Base-by-base conservation (phyloP, 352 stramenopile species). In the Globisporangium abappressorium region DNA sequence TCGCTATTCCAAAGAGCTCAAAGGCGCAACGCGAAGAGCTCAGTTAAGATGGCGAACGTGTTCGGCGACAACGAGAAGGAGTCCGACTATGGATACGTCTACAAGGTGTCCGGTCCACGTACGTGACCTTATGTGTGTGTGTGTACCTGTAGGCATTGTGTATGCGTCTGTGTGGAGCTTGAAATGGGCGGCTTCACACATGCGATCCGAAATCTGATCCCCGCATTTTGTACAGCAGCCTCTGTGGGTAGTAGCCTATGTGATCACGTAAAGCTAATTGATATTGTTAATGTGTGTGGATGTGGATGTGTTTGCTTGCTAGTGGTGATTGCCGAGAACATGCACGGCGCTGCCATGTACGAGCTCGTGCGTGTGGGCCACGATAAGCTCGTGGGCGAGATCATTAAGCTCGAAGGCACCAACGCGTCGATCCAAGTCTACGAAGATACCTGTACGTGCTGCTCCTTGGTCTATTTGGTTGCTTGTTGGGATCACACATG, bases 321-420 rank as follows among this genome's bases (percentile, higher is more conserved):
- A 98, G 92, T 98, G 65, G 98, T 99, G 60, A 98, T 99, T 73
- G 98, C 98, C 59, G 98, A 99, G 76, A 97, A 98, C 75, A 99
- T 99, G 98, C 92, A 93, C 69, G 98, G 98, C 47, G 89, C 98
- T 67, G 97, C 97, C 73, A 99, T 99, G 98, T 98, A 97, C 80
- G 94, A 99, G 70, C 77, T 94, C 59, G 66, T 99, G 47, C 94
- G 97, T 82, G 98, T 99, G 51, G 98, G 98, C 22, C 97, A 99
- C 77, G 94, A 98, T 80, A 99, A 99, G 79, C 94, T 99, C 47
- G 98, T 99, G 58, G 98, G 98, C 71, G 98, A 99, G 82, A 99
- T 99, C 76, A 99, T 99, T 72, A 99, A 99, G 88, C 89, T 99
- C 36, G 97, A 99, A 76, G 97, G 98, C 72, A 98, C 99, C 70